These are phyloP conservation scores for Microsporum ferrugineum DNA, from an alignment of 2,329 filamentous ascomycete genomes.

Conservation along the genomic window DNA sequence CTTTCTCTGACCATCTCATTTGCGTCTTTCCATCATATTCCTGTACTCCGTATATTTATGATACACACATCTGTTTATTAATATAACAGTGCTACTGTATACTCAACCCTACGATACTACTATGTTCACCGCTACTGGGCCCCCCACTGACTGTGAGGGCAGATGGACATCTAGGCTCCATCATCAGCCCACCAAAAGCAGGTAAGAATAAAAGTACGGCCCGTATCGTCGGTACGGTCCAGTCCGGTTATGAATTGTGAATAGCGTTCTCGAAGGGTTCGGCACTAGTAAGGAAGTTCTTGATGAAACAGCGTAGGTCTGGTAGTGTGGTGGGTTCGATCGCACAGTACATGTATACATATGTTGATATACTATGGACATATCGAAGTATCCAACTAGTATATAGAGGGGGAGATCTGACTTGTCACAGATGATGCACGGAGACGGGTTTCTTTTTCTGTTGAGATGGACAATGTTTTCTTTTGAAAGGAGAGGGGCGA, in stretches of 20 bases:
- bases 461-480: background rate
- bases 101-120: no score
- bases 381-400: no score
- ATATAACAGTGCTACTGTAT: no score
- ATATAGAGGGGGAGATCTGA: background rate
- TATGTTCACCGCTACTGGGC: no score
- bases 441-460: background rate
- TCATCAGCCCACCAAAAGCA: background rate
- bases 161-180: no score
- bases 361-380: no score
- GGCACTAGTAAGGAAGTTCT: background rate
- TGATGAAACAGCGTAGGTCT: background rate
- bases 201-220: background rate
- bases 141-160: no score
- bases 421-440: background rate
- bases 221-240: conserved; percentile 4
- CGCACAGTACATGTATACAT: background rate
- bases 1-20: background rate
- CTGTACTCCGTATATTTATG: no score
- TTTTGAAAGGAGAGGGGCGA: background rate
- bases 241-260: background rate
- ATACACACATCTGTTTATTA: no score
- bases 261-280: background rate
- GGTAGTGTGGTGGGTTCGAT: background rate
- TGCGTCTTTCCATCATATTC: no score